These are phyloP conservation scores for Collybia sordida DNA, from an alignment of 768 basidiomycete genomes.

Conservation along the genomic window DNA sequence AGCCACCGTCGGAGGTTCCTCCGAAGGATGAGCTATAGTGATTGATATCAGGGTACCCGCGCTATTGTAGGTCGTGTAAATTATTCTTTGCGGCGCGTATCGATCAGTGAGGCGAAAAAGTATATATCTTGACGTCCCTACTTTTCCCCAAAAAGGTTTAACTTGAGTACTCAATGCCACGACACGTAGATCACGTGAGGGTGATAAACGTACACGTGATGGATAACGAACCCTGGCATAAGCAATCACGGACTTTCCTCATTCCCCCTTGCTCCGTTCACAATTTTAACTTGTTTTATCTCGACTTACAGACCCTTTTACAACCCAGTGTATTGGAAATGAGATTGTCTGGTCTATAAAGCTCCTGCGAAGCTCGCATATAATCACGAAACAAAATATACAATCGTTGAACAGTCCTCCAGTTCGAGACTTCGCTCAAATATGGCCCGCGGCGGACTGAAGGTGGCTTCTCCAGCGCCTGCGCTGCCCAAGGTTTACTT, in stretches of 20 bases:
- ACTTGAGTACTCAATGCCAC: too few relatives aligned
- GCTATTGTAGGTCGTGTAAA: background rate
- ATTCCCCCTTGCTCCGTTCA: too few relatives aligned
- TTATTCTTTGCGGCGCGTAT: background rate
- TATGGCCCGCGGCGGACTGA: conserved; percentile 17
- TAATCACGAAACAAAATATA: too few relatives aligned
- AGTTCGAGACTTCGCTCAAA: background rate
- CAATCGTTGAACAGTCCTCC: background rate
- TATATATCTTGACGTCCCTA: too few relatives aligned
- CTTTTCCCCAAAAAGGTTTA: too few relatives aligned
- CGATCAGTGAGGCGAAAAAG: background rate
- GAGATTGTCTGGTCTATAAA: too few relatives aligned
- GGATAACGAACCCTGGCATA: background rate
- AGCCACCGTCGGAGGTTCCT: conserved; percentile 3
- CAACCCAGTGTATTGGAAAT: too few relatives aligned
- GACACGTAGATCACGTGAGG: too few relatives aligned
- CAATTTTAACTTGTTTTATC: too few relatives aligned
- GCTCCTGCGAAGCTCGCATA: background rate
- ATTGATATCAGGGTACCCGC: background rate
- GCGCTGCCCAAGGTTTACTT: conserved; percentile 69
- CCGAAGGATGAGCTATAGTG: conserved; percentile 20
- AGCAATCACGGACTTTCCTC: too few relatives aligned
- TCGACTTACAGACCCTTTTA: too few relatives aligned
- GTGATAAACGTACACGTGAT: background rate
- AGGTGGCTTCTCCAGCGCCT: conserved; percentile 14